Base-by-base conservation (phyloP, 768 basidiomycete species). In the Lactarius akahatsu region DNA sequence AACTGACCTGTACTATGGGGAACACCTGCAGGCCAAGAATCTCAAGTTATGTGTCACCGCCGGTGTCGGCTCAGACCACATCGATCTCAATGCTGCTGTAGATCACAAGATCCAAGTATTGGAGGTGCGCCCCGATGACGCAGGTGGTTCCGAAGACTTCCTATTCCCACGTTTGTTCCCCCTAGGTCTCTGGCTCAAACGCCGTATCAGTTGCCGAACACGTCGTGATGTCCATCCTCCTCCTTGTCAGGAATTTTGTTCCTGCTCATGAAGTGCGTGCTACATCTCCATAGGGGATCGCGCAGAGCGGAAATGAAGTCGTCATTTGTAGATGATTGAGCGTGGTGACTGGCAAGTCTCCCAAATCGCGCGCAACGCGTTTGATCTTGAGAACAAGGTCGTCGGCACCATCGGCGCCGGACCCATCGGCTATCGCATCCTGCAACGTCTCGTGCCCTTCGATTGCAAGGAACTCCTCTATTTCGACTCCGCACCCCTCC, bases 181-280 rank as follows among this genome's bases (percentile, higher is more conserved):
- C 34, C 34, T 54, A 85, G 79, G 90, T 95, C 43, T 89, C 92
- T 36, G 94, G 94, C 43, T 92, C 90, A 28, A 96, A 94, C 73
- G 94, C 95, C 61, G 89, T 89, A 60, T 94, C 91, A 13, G 94
- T 96, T 52, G 94, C 93, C 55, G 94, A 96, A 77, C 92, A 94
- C 76, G 92, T 92, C 66, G 77, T 93, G 64, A 94, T 94, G 92
- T 88, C 86, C 76, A 96, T 96, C 71, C 86, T 96, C 59, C 79
- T 92, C 45, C 88, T 96, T 64, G 93, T 96, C 74, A 86, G 93
- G 74, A 96, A 96, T 85, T 94, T 90, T 72, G 81, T 89, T 30
- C 90, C 90, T 28, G 91, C 90, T 10, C 93, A 95, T 76, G 91
- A 95, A 83, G 86, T 87, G 71, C 70, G 79, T 68, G 23, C 7